A percentile compares a stretch with the other conserved stretches of the same genome.
These are phyloP conservation scores for Myriangium duriaei DNA, from an alignment of 2,329 filamentous ascomycete species.

Conservation along the genomic window DNA sequence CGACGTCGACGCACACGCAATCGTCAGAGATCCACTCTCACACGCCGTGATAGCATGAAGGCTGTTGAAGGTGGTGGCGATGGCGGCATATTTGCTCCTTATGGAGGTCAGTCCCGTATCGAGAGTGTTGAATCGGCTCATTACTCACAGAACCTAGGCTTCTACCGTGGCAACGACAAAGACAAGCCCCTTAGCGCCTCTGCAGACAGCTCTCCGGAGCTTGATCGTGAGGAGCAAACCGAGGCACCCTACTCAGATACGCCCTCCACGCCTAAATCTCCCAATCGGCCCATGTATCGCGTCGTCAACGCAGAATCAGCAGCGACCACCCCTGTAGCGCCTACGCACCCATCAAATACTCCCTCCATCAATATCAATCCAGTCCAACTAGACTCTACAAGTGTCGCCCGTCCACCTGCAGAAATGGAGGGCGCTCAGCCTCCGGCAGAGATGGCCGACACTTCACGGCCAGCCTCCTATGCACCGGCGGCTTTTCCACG, in stretches of 20 bases:
- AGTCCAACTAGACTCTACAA: constrained; percentile 5
- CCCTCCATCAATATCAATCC: constrained; percentile 5
- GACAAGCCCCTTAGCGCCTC: background rate
- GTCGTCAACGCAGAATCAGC: constrained; percentile 8
- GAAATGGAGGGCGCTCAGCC: background rate
- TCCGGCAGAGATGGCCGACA: constrained; percentile 8
- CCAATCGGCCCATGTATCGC: constrained; percentile 2
- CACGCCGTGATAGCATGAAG: constrained; percentile 4
- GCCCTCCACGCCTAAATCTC: too few species aligned
- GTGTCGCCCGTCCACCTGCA: background rate
- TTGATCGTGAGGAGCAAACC: background rate
- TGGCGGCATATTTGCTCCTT: constrained; percentile 5
- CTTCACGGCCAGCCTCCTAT: constrained; percentile 1
- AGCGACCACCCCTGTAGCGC: background rate
- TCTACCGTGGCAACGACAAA: constrained; percentile 7
- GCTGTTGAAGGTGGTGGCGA: constrained; percentile 3
- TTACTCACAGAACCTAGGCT: constrained; percentile 2
- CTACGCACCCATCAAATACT: background rate
- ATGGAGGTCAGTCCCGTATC: constrained; percentile 7
- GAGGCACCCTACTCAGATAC: too few species aligned
- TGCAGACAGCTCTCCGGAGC: background rate
- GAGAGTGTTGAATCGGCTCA: too few species aligned
- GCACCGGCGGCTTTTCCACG: background rate
- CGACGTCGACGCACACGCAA: constrained; percentile 4
- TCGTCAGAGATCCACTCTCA: constrained; percentile 4